phyloP scores from a whole-genome alignment of 345 rosid genomes.

The Eucalyptus cladocalyx region DNA sequence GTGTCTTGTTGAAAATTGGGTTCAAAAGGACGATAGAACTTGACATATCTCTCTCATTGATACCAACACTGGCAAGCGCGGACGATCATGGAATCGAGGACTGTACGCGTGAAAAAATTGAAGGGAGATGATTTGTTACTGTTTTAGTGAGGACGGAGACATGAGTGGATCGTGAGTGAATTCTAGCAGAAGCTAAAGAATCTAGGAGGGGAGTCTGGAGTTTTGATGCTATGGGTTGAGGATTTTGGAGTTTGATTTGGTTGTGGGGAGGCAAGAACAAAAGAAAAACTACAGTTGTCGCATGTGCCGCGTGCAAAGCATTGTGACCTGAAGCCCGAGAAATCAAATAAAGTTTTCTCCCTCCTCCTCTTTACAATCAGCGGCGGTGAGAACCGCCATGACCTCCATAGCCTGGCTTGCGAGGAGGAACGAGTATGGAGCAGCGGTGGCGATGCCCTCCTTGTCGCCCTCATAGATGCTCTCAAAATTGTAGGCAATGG shows the following conservation, averaged over 20 bases:
- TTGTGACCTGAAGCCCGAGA: not conserved
- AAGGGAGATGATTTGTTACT: too few species aligned
- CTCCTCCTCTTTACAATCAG: slow-evolving; percentile 15
- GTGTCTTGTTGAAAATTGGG: too few species aligned
- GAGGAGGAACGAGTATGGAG: slow-evolving; percentile 66
- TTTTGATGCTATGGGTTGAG: not conserved
- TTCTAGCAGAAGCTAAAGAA: not conserved
- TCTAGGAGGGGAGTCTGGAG: not conserved
- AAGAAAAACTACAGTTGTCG: too few species aligned
- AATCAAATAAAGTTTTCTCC: too few species aligned
- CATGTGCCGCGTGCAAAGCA: not conserved
- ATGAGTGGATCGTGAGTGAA: too few species aligned
- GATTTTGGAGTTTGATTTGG: not conserved
- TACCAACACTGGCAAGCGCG: too few species aligned
- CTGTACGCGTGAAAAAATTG: too few species aligned
- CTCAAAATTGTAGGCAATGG: slow-evolving; percentile 47
- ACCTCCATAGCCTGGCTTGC: slow-evolving; percentile 87
- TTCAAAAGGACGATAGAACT: too few species aligned
- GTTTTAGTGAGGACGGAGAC: too few species aligned
- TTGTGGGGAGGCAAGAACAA: not conserved
- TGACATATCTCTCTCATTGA: too few species aligned
- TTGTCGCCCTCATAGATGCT: slow-evolving; percentile 56
- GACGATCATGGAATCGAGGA: too few species aligned
- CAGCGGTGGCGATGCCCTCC: slow-evolving; percentile 52
- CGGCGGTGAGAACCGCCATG: slow-evolving; percentile 37